phyloP scores from a whole-genome alignment of 306 rosid species.

The Lathyrus oleraceus region DNA sequence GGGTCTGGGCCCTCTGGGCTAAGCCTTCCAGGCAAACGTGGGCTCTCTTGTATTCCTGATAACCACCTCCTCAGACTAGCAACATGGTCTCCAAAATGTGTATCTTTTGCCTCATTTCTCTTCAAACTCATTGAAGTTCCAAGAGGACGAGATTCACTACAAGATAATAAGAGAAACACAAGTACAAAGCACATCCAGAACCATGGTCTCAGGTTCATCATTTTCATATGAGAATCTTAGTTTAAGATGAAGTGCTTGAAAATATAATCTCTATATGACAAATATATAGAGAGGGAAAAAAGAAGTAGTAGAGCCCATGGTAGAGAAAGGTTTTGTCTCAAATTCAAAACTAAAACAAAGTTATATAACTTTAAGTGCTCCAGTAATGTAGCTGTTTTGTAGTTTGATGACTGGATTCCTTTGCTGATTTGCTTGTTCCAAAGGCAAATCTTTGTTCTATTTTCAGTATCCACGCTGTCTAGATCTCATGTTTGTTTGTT shows the following conservation, averaged over 20 bases:
- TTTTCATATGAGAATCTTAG: slow-evolving; percentile 17
- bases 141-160: slow-evolving; percentile 16
- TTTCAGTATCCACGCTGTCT: not conserved
- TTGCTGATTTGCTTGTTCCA: slow-evolving; percentile 3
- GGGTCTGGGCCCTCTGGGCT: slow-evolving; percentile 41
- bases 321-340: not conserved
- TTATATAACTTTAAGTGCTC: not conserved
- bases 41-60: slow-evolving; percentile 5
- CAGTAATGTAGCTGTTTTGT: slow-evolving; percentile 14
- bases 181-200: slow-evolving; percentile 1
- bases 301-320: not conserved
- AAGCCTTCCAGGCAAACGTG: slow-evolving; percentile 26
- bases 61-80: not conserved
- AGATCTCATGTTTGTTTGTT: not conserved
- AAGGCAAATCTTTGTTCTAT: slow-evolving; percentile 17
- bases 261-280: not conserved
- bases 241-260: slow-evolving; percentile 5
- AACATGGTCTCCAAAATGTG: slow-evolving; percentile 1
- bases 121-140: slow-evolving; percentile 7
- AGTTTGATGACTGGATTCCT: slow-evolving; percentile 19
- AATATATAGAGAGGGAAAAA: slow-evolving; percentile 1
- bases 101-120: not conserved
- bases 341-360: not conserved
- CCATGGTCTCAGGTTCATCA: slow-evolving; percentile 8
- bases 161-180: slow-evolving; percentile 2